Evolutionary conservation across 1,284 basidiomycete species (phyloP).

Genomic region (Ganoderma meredithae): DNA sequence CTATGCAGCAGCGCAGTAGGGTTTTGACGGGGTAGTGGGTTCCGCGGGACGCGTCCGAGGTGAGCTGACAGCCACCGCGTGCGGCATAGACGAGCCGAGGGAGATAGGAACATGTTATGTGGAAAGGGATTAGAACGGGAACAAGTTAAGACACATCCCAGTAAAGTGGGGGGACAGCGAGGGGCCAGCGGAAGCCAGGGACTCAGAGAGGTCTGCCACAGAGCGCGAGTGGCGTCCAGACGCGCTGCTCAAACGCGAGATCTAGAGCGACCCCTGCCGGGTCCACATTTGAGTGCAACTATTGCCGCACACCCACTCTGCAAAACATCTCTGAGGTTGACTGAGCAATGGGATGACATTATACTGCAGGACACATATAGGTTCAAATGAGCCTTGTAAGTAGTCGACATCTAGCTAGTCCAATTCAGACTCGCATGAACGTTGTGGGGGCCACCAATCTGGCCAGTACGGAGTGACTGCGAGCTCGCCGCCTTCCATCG

Average conservation of each 20-base stretch:
- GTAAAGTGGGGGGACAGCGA: not conserved
- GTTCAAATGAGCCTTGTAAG: not conserved
- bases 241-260: slow-evolving; percentile 7
- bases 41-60: not conserved
- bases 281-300: not conserved
- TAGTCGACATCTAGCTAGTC: not conserved
- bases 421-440: slow-evolving; percentile 5
- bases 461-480: slow-evolving; percentile 67
- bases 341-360: not conserved
- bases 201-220: not conserved
- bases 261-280: not conserved
- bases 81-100: not conserved
- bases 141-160: not conserved
- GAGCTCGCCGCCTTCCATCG: slow-evolving; percentile 43
- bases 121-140: not conserved
- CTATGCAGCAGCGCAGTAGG: not conserved
- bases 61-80: not conserved
- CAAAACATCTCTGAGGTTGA: not conserved
- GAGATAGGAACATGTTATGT: not conserved
- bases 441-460: slow-evolving; percentile 69
- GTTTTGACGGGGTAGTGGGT: not conserved
- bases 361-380: not conserved
- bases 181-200: not conserved
- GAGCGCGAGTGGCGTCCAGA: not conserved
- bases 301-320: not conserved